Base-by-base conservation (phyloP, 2,329 filamentous ascomycete genomes). In the Talaromyces sp. region DNA sequence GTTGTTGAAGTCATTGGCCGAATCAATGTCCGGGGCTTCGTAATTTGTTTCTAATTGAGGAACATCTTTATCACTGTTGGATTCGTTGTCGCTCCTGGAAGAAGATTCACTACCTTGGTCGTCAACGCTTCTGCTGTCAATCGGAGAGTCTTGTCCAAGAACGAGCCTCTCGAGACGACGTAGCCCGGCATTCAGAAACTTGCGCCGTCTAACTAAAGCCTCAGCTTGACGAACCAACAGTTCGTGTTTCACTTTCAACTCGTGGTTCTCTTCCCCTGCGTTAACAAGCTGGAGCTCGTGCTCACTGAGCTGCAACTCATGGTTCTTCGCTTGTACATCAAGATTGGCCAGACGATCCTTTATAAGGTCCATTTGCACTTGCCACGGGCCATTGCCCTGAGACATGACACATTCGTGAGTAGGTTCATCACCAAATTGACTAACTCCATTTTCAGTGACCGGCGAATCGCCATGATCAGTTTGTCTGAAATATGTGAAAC, bases 331-430 rank as follows among this genome's bases (percentile, higher is more conserved):
- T 73, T 99, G 94, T 33, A 87, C 82, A 65, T 90, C 87, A 8
- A 99, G 84, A 65, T 91, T 90, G 54, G 89, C 84, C 41, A 99
- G 83, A 1, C 96, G 90, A 63, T 90, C 87, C 70, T 91, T 87
- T 66, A 98, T 92, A 22, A 99, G 83, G 66, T 94, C 88, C 67
- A 88, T 89, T 76, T 99, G 95, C 2, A 99, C 93, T 61, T 88
- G 86, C 52, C 93, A 88, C 37, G 95, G 94, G 74, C 98, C 93
- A 70, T 94, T 91, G 68, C 92, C 90, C 67, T 90, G 87, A 60
- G 91, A 94, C 91, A 99, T 97, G 72, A 96, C 92, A 78, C 96
- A 99, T 69, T 92, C 88, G 77, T 99, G 96, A 0, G 94, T 97
- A 0, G 91, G 90, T 75, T 99, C 95, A 60, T 96, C 86, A 11